Conservation (phyloP, 345 rosid genomes). For the Aquilaria yunnanensis region DNA sequence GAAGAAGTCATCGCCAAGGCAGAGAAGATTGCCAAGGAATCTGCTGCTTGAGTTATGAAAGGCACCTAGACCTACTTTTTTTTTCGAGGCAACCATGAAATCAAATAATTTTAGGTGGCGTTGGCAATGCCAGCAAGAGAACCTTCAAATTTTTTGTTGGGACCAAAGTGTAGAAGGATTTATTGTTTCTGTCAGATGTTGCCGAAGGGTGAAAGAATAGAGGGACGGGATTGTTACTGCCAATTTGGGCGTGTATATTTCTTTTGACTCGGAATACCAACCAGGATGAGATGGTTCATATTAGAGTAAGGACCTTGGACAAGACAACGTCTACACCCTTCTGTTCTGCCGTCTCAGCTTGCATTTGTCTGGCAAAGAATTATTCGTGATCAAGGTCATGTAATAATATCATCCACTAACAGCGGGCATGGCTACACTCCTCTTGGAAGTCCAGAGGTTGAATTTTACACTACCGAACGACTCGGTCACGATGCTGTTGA, state of each 20-base stretch:
- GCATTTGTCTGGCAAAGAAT: too few relatives aligned
- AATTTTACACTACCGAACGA: too few relatives aligned
- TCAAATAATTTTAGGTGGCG: constrained; percentile 24
- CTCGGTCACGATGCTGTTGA: too few relatives aligned
- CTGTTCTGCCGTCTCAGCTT: too few relatives aligned
- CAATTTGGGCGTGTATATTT: constrained; percentile 18
- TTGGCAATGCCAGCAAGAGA: constrained; percentile 27
- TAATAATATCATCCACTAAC: too few relatives aligned
- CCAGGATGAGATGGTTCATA: too few relatives aligned
- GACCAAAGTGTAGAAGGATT: constrained; percentile 14
- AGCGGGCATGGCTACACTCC: too few relatives aligned
- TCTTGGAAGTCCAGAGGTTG: too few relatives aligned
- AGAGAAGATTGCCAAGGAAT: constrained; percentile 73
- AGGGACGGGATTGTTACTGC: constrained; percentile 12
- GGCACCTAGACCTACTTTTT: constrained; percentile 4
- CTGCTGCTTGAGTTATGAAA: constrained; percentile 29
- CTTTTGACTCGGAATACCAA: neutral
- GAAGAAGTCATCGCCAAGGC: constrained; percentile 86
- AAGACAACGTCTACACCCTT: too few relatives aligned
- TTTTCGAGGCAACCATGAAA: constrained; percentile 20
- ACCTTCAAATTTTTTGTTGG: constrained; percentile 20
- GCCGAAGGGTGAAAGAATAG: constrained; percentile 20
- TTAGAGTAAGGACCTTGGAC: too few relatives aligned
- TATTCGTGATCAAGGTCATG: too few relatives aligned
- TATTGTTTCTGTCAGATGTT: constrained; percentile 12